Evolutionary conservation across 2,329 filamentous ascomycete genomes (phyloP).

Genomic region (Ophiocordyceps camponoti-saundersi): DNA sequence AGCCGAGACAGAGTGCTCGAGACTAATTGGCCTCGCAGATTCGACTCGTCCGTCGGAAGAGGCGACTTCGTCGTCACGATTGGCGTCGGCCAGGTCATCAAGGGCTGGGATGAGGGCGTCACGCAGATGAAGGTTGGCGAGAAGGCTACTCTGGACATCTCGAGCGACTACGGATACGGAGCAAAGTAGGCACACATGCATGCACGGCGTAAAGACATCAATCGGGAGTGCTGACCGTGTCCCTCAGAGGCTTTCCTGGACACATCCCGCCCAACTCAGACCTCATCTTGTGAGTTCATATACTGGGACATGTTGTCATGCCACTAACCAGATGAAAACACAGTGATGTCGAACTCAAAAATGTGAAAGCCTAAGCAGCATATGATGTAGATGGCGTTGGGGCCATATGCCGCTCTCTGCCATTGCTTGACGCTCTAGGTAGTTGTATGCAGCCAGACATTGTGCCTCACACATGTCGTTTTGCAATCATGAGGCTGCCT

Average conservation of each 20-base stretch:
- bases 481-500: too few relatives aligned
- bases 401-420: neutral
- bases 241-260: constrained; percentile 54
- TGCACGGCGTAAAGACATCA: constrained; percentile 9
- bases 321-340: neutral
- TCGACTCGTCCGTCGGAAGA: constrained; percentile 71
- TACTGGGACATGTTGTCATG: too few relatives aligned
- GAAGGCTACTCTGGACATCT: constrained; percentile 72
- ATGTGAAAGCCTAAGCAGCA: neutral
- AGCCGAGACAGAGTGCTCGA: neutral
- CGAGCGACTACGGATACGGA: constrained; percentile 16
- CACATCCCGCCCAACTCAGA: constrained; percentile 60
- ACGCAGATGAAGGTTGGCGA: constrained; percentile 77
- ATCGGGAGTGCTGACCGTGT: neutral
- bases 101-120: constrained; percentile 81
- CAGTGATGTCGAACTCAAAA: constrained; percentile 3
- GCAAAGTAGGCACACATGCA: constrained; percentile 1
- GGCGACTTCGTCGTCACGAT: constrained; percentile 64
- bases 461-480: neutral
- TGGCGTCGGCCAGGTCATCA: constrained; percentile 72
- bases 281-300: constrained; percentile 60
- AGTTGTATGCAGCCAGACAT: neutral
- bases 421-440: neutral
- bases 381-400: neutral
- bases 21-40: constrained; percentile 34